Base-by-base conservation (phyloP, 768 basidiomycete genomes). In the Termitomyces sp. region DNA sequence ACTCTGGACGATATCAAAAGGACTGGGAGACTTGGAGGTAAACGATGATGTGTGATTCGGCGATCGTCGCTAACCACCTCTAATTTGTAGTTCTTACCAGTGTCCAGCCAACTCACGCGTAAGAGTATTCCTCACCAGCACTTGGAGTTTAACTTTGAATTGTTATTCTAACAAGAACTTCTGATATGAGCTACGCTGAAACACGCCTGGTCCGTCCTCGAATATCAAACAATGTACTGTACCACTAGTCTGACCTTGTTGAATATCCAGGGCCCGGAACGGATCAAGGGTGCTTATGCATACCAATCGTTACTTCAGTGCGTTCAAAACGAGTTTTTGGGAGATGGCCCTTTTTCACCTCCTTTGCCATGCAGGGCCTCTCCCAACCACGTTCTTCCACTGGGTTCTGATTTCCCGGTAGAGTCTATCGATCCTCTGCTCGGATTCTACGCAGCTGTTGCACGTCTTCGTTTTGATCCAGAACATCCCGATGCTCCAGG, bases 391-490 rank as follows among this genome's bases (percentile, higher is more conserved):
- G 71, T 86, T 14, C 80, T 96, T 2, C 87, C 94, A 0, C 79
- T 98, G 1, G 96, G 96, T 2, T 93, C 94, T 3, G 96, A 98
- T 72, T 97, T 98, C 73, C 96, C 96, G 0, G 87, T 98, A 3
- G 96, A 98, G 72, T 83, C 85, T 10, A 88, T 96, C 57, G 92
- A 96, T 68, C 96, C 96, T 0, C 76, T 98, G 38, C 77, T 90
- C 3, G 93, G 92, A 0, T 96, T 97, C 73, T 94, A 95, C 66
- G 94, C 96, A 5, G 93, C 94, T 0, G 82, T 94, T 2, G 81
- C 93, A 1, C 83, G 96, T 14, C 77, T 92, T 5, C 45, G 45
- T 38, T 34, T 45, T 12, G 56, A 65, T 32, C 48, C 60, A 36
- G 56, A 36, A 51, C 38, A 61, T 42, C 60, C 50, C 12, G 81